These are phyloP conservation scores for Pseudotsuga menziesii DNA, from an alignment of 75 land plant genomes.

Conservation along the genomic window DNA sequence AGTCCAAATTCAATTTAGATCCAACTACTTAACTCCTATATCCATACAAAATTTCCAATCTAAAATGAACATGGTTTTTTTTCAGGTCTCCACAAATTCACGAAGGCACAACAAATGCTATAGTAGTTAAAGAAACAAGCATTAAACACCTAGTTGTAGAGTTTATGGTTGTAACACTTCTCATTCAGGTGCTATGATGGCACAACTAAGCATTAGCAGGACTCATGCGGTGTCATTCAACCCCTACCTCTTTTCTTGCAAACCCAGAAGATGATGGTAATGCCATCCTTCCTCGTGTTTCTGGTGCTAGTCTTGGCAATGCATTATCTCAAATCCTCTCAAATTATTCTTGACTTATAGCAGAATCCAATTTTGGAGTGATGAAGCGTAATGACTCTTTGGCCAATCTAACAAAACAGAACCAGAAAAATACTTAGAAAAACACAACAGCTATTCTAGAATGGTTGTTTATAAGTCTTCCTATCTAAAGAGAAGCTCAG, in stretches of 20 bases:
- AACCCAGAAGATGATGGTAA: background rate
- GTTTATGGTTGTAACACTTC: conserved; percentile 1
- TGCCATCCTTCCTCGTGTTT: conserved; percentile 1
- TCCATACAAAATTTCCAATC: too few relatives aligned
- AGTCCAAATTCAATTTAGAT: too few relatives aligned
- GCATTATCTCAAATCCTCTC: conserved; percentile 8
- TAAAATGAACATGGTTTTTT: too few relatives aligned
- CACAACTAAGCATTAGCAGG: background rate
- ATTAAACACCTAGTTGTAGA: background rate
- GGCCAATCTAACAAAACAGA: background rate
- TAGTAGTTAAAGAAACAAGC: conserved; percentile 2
- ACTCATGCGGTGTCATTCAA: conserved; percentile 9
- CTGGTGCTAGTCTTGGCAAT: conserved; percentile 4
- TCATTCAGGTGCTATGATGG: background rate
- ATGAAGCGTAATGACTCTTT: conserved; percentile 1
- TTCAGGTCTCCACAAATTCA: background rate
- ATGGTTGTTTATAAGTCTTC: background rate
- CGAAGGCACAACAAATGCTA: background rate
- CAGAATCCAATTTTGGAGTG: conserved; percentile 8
- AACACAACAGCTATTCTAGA: conserved; percentile 1
- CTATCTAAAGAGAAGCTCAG: background rate
- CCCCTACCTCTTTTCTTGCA: conserved; percentile 7
- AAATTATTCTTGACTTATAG: conserved; percentile 4
- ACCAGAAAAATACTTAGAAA: background rate
- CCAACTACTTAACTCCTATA: too few relatives aligned